Conservation (phyloP, 139 green algal species). For the Chlamydomonas asymmetrica region DNA sequence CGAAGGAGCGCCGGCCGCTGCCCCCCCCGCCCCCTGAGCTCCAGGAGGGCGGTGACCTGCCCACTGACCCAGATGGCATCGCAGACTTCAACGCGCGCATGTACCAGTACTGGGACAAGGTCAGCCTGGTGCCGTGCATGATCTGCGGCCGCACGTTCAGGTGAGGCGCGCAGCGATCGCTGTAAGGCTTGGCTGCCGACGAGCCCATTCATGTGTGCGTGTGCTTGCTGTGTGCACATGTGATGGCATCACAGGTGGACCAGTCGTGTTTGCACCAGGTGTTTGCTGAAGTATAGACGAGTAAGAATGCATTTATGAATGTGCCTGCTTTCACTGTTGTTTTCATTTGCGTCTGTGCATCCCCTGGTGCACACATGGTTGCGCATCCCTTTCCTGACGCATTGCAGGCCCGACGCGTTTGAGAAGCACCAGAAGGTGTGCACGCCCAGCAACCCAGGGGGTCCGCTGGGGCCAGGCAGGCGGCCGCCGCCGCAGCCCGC, state of each 20-base stretch:
- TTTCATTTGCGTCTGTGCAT: too few species aligned
- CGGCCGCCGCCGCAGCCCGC: background rate
- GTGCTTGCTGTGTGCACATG: too few species aligned
- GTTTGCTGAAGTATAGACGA: too few species aligned
- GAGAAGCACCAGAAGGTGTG: constrained; percentile 49
- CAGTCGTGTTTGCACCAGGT: too few species aligned
- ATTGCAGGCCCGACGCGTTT: constrained; percentile 39
- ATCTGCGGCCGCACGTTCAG: constrained; percentile 50
- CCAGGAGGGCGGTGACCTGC: constrained; percentile 21
- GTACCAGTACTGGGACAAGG: constrained; percentile 49
- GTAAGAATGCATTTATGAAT: too few species aligned
- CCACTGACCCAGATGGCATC: constrained; percentile 3
- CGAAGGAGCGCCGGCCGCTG: constrained; percentile 41
- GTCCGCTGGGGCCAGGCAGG: constrained; percentile 44
- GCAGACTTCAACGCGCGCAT: constrained; percentile 56
- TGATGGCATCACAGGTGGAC: too few species aligned
- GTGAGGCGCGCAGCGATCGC: constrained; percentile 3
- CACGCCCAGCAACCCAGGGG: constrained; percentile 48
- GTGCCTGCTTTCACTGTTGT: too few species aligned
- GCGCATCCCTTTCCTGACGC: background rate
- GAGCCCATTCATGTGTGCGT: too few species aligned
- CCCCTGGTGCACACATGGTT: too few species aligned
- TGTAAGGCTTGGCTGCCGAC: too few species aligned
- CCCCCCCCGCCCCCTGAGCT: constrained; percentile 28
- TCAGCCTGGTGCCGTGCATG: constrained; percentile 36